Evolutionary conservation across 2,329 filamentous ascomycete genomes (phyloP), one percentile per base, ranked within the genome.

Genomic region (Alternaria brassicae): DNA sequence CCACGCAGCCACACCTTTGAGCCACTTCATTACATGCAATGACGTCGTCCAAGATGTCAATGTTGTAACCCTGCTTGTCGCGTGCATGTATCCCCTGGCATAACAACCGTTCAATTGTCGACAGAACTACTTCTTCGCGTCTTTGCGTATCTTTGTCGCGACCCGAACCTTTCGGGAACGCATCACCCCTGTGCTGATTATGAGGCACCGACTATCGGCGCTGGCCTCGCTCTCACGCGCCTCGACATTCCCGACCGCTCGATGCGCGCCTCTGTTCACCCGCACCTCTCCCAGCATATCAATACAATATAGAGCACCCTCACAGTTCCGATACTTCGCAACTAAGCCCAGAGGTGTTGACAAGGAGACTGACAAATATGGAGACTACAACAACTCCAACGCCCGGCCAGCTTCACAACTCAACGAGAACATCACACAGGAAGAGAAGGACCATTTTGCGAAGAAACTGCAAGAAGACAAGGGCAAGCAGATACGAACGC

Each of bases 401-500:
- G 69, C 74, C 12, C 65, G 72, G 39, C 78, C 79, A 0, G 80
- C 79, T 0, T 62, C 68, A 1, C 70, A 81, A 12, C 67, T 82
- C 34, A 78, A 80, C 56, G 77, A 83, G 37, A 73, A 81, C 52
- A 73, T 83, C 30, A 78, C 78, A 2, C 63, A 77, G 45, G 80
- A 81, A 58, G 82, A 84, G 67, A 77, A 80, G 62, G 73, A 78
- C 23, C 78, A 83, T 63, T 83, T 80, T 64, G 74, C 77, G 12
- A 71, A 67, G 50, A 72, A 76, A 39, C 74, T 83, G n/a, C 71
- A 73, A 49, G 76, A 78, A 56, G 81, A 82, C 45, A 85, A 85
- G 68, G 78, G 83, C 48, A 83, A 84, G 59, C 88, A 89, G 62
- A 80, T 85, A 48, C 81, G 85, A 49, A 83, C 87, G 32, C 89